These are phyloP conservation scores for Yamadazyma takamatsuzukensis DNA, from an alignment of 805 yeast genomes.

Conservation along the genomic window DNA sequence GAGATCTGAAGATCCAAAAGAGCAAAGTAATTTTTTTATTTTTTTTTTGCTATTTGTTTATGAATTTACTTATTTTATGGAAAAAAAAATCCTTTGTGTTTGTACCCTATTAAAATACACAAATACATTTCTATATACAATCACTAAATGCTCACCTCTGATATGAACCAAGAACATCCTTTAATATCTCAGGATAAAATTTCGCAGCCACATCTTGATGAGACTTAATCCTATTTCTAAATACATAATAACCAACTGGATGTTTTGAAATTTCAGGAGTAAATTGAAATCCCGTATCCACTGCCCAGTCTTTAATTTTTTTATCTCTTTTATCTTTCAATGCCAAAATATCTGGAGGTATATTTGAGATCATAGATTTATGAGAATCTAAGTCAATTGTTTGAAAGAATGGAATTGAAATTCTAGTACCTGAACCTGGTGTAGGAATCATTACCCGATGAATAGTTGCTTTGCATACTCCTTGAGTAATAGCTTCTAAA, in stretches of 20 bases:
- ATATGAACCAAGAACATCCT: slow-evolving; percentile 24
- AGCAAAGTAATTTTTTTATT: too few species aligned
- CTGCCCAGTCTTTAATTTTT: slow-evolving; percentile 32
- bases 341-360: slow-evolving; percentile 25
- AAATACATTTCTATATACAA: too few species aligned
- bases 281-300: slow-evolving; percentile 38
- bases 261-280: slow-evolving; percentile 30
- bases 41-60: too few species aligned
- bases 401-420: slow-evolving; percentile 48
- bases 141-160: too few species aligned
- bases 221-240: slow-evolving; percentile 41
- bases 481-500: slow-evolving; percentile 55
- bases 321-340: slow-evolving; percentile 34
- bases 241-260: slow-evolving; percentile 47
- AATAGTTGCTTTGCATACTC: slow-evolving; percentile 57
- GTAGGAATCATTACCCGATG: slow-evolving; percentile 50
- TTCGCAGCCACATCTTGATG: slow-evolving; percentile 42
- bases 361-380: slow-evolving; percentile 24
- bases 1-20: too few species aligned
- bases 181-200: slow-evolving; percentile 40
- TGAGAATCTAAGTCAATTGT: slow-evolving; percentile 39
- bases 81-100: too few species aligned
- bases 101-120: too few species aligned
- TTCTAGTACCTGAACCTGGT: slow-evolving; percentile 35
- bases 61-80: too few species aligned